phyloP scores from a whole-genome alignment of 2,329 filamentous ascomycete species.

The Endoconidiophora polonica region DNA sequence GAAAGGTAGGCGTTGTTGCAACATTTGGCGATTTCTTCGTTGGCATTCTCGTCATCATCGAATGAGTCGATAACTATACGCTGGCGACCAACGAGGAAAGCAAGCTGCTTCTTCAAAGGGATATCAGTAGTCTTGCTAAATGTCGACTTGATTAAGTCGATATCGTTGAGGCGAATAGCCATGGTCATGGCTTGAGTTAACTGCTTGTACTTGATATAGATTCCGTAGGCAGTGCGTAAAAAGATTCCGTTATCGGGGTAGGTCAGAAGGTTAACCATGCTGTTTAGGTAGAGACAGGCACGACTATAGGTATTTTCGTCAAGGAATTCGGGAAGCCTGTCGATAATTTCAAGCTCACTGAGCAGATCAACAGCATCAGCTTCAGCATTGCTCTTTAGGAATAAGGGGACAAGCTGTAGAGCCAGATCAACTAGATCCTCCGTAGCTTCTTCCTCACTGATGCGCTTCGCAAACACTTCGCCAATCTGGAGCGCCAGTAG shows the following conservation, averaged over 20 bases:
- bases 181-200: conserved; percentile 85
- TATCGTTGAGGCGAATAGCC: conserved; percentile 83
- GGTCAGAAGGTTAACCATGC: conserved; percentile 94
- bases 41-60: conserved; percentile 47
- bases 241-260: conserved; percentile 97
- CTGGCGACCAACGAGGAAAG: conserved; percentile 82
- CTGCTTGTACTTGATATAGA: conserved; percentile 88
- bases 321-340: conserved; percentile 72
- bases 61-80: conserved; percentile 64
- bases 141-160: conserved; percentile 63
- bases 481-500: conserved; percentile 93
- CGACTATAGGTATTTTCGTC: conserved; percentile 87
- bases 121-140: conserved; percentile 68
- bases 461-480: conserved; percentile 75
- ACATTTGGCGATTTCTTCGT: conserved; percentile 62
- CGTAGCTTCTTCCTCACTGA: conserved; percentile 69
- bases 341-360: conserved; percentile 95
- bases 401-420: conserved; percentile 73
- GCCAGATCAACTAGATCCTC: conserved; percentile 77
- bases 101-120: conserved; percentile 79
- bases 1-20: conserved; percentile 75
- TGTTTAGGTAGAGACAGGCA: conserved; percentile 95
- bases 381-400: conserved; percentile 93
- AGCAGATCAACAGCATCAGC: conserved; percentile 94
- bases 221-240: conserved; percentile 77